Evolutionary conservation across 2,329 filamentous ascomycete genomes (phyloP).

Genomic region (Fusarium sp.): DNA sequence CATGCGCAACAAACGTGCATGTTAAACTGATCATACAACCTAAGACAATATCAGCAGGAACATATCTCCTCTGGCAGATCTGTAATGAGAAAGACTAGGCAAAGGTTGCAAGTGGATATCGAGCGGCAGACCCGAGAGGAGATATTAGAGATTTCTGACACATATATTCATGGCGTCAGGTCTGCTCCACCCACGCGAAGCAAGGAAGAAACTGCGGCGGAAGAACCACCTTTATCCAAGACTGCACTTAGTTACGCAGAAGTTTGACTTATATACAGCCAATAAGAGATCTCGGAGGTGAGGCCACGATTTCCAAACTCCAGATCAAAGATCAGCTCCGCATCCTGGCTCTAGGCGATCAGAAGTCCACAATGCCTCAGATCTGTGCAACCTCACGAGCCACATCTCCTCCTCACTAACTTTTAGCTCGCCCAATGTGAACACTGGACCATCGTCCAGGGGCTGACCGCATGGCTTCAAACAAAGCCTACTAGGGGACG

Average conservation of each 20-base stretch:
- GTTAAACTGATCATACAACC: not conserved
- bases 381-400: slow-evolving; percentile 27
- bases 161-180: no score
- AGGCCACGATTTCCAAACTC: not conserved
- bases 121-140: not conserved
- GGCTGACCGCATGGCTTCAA: slow-evolving; percentile 11
- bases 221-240: not conserved
- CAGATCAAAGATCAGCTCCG: slow-evolving; percentile 11
- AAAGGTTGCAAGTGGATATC: not conserved
- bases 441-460: slow-evolving; percentile 2
- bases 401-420: slow-evolving; percentile 1
- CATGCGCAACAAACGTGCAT: not conserved
- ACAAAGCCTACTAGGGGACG: slow-evolving; percentile 1
- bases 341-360: not conserved
- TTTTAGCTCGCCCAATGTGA: slow-evolving; percentile 2
- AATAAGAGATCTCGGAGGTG: slow-evolving; percentile 2
- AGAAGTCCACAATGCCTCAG: slow-evolving; percentile 21
- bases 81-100: not conserved
- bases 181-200: not conserved
- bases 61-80: not conserved
- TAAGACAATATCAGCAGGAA: not conserved
- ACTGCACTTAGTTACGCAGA: not conserved
- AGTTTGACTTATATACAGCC: not conserved
- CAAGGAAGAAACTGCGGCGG: not conserved
- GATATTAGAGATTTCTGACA: not conserved